Percentiles rank a stretch among this genome's conserved stretches.
Conservation (phyloP, 2,329 filamentous ascomycete species). For the Calonectria leucothoes region DNA sequence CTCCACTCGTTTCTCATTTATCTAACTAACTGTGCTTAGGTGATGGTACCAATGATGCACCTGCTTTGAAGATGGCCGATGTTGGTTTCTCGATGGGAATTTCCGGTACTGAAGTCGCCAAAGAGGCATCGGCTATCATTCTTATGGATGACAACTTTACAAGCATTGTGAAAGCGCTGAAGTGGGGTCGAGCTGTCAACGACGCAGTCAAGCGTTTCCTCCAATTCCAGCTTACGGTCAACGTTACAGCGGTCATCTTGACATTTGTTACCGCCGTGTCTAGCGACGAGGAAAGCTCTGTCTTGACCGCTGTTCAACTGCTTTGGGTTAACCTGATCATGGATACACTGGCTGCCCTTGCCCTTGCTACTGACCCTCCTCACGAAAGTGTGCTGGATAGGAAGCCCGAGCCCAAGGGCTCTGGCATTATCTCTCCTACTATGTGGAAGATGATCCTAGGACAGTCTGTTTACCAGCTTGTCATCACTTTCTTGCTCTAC, state of each 20-base stretch:
- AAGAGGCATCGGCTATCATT: slow-evolving; percentile 87
- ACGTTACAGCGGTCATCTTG: slow-evolving; percentile 88
- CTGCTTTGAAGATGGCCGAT: slow-evolving; percentile 83
- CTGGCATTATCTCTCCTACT: slow-evolving; percentile 80
- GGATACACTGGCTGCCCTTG: slow-evolving; percentile 93
- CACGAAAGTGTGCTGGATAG: slow-evolving; percentile 83
- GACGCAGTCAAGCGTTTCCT: slow-evolving; percentile 83
- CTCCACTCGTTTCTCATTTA: background rate
- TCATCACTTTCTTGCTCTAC: slow-evolving; percentile 82
- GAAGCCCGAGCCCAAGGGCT: slow-evolving; percentile 71
- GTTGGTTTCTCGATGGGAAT: slow-evolving; percentile 91
- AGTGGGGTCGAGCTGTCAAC: slow-evolving; percentile 83
- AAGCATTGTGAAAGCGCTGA: slow-evolving; percentile 86
- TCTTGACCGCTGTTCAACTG: slow-evolving; percentile 89
- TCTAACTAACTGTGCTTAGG: slow-evolving; percentile 43
- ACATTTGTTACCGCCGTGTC: slow-evolving; percentile 90
- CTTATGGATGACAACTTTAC: slow-evolving; percentile 90
- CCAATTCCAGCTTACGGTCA: slow-evolving; percentile 86
- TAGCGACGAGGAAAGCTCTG: slow-evolving; percentile 74
- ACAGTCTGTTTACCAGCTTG: slow-evolving; percentile 89
- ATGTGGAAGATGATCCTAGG: slow-evolving; percentile 99
- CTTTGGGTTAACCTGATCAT: slow-evolving; percentile 98
- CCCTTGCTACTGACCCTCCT: slow-evolving; percentile 90
- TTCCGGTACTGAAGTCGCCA: slow-evolving; percentile 84
- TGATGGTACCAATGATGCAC: slow-evolving; percentile 86